Evolutionary conservation across 2,329 filamentous ascomycete genomes (phyloP).

Genomic region (Neonectria neomacrospora): DNA sequence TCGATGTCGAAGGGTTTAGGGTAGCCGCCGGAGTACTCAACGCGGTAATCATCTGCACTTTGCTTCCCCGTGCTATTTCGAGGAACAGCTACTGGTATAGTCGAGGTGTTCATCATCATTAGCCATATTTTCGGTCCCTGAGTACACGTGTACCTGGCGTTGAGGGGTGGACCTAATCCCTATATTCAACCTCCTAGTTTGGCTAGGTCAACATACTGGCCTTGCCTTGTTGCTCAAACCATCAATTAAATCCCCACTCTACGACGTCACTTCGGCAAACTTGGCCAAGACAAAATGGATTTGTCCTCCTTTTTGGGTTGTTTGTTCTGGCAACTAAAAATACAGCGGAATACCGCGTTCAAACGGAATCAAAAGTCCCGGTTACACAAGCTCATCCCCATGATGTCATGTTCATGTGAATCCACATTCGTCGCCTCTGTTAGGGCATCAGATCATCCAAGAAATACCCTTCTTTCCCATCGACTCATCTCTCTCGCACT

Average conservation of each 20-base stretch:
- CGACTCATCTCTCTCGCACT: slow-evolving; percentile 26
- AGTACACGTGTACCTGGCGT: background rate
- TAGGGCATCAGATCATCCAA: background rate
- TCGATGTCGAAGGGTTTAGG: background rate
- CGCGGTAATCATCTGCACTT: background rate
- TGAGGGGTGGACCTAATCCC: background rate
- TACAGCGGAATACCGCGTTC: slow-evolving; percentile 1
- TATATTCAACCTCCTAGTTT: background rate
- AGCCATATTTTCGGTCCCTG: background rate
- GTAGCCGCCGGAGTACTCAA: background rate
- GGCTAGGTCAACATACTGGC: background rate
- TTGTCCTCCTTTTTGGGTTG: background rate
- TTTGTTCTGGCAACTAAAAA: background rate
- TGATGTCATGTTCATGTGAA: slow-evolving; percentile 17
- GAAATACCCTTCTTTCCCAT: background rate
- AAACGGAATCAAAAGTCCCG: background rate
- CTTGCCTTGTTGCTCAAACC: background rate
- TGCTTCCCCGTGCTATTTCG: background rate
- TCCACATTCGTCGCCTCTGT: background rate
- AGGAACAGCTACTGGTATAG: too few relatives aligned
- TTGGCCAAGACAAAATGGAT: slow-evolving; percentile 1
- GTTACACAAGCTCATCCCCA: background rate
- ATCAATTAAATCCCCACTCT: background rate
- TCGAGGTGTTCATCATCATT: background rate
- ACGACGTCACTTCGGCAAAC: slow-evolving; percentile 12